phyloP scores from a whole-genome alignment of 148 eudicot species.

The Suaeda aralocaspica region DNA sequence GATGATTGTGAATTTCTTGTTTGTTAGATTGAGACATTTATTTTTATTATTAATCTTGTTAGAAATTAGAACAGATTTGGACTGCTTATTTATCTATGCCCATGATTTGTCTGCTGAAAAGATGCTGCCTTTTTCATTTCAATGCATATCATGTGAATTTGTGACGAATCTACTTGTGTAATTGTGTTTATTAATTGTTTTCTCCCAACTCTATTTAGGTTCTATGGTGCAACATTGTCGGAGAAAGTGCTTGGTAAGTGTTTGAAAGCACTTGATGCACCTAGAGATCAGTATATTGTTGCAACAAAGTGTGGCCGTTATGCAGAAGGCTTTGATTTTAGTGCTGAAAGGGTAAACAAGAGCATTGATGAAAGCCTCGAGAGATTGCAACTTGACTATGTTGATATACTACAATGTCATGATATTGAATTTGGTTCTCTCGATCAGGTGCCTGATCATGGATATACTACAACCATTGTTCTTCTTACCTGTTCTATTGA shows the following conservation, averaged over 20 bases:
- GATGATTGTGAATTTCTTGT: background rate
- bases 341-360: constrained; percentile 88
- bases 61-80: too few species aligned
- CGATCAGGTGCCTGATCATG: constrained; percentile 66
- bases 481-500: background rate
- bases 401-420: constrained; percentile 92
- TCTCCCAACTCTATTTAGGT: constrained; percentile 36
- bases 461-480: background rate
- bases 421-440: constrained; percentile 94
- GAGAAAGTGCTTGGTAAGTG: constrained; percentile 81
- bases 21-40: too few species aligned
- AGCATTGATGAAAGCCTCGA: constrained; percentile 96
- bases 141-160: background rate
- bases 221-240: constrained; percentile 89
- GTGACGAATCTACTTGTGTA: constrained; percentile 8
- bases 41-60: too few species aligned
- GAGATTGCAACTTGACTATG: constrained; percentile 95
- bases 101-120: background rate
- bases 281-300: constrained; percentile 78
- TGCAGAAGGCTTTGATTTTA: constrained; percentile 85
- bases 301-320: constrained; percentile 96
- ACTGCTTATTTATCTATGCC: background rate
- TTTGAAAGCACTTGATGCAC: constrained; percentile 74
- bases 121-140: background rate
- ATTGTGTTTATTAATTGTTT: constrained; percentile 1